Conservation (phyloP, 2,329 filamentous ascomycete species). For the Diplodia seriata region DNA sequence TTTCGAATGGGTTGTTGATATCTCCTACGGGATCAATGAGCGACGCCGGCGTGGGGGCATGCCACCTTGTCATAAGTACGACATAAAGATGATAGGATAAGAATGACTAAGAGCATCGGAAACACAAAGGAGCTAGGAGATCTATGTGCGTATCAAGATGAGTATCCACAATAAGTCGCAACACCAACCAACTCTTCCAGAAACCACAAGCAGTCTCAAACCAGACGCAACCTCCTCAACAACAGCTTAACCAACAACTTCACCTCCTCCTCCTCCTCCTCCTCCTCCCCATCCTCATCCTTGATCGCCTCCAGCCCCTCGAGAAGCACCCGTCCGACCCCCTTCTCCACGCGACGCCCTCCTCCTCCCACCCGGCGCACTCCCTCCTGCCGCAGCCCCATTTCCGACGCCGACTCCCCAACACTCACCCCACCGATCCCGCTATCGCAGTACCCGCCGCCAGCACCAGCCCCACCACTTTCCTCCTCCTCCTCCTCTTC, state of each 20-base stretch:
- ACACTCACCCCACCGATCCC: neutral
- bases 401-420: neutral
- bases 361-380: no score
- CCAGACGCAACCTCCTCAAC: slow-evolving; percentile 1
- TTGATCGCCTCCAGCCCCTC: neutral
- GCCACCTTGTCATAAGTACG: no score
- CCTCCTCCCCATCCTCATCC: no score
- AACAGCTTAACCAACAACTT: neutral
- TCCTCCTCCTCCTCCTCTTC: neutral
- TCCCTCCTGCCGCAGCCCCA: no score
- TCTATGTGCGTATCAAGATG: no score
- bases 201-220: neutral
- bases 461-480: no score
- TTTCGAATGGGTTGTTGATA: neutral
- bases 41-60: no score
- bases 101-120: no score
- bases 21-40: neutral
- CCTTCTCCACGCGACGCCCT: neutral
- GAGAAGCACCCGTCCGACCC: neutral
- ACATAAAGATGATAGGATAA: no score
- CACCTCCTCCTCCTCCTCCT: neutral
- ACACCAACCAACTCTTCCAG: no score
- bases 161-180: neutral
- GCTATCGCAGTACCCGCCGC: no score
- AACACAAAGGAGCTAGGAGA: no score